Evolutionary conservation across 345 rosid genomes (phyloP).

Genomic region (Schrenkiella parvula): DNA sequence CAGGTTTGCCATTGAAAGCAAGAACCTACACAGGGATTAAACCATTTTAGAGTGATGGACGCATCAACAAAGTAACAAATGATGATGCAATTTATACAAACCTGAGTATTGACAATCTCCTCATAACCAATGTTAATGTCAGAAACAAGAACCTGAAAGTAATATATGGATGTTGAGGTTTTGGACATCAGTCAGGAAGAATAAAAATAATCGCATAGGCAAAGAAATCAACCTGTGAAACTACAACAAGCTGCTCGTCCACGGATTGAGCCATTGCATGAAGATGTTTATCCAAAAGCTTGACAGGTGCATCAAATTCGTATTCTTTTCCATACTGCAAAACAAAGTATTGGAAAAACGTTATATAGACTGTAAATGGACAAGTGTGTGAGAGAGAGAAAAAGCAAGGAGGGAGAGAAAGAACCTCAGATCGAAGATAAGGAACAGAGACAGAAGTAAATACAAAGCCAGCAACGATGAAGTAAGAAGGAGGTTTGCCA

Average conservation of each 20-base stretch:
- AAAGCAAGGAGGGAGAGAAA: neutral
- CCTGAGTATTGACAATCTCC: constrained; percentile 93
- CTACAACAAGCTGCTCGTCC: constrained; percentile 84
- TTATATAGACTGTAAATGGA: neutral
- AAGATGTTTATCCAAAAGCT: constrained; percentile 78
- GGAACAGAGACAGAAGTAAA: constrained; percentile 84
- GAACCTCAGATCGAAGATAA: constrained; percentile 87
- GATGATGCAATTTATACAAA: constrained; percentile 15
- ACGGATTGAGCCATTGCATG: constrained; percentile 82
- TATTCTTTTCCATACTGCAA: constrained; percentile 90
- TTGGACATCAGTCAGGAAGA: neutral
- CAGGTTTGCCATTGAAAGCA: constrained; percentile 80
- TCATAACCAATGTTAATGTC: constrained; percentile 92
- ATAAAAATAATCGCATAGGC: neutral
- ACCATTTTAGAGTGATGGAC: neutral
- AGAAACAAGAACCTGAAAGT: constrained; percentile 78
- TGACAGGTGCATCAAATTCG: constrained; percentile 93
- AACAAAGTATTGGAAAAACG: neutral
- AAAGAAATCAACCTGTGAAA: constrained; percentile 65
- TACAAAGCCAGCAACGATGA: constrained; percentile 87
- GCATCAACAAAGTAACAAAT: neutral
- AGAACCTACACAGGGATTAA: constrained; percentile 49
- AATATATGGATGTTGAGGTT: neutral
- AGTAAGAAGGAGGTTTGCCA: constrained; percentile 82
- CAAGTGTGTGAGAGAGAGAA: neutral